phyloP scores from a whole-genome alignment of 768 basidiomycete species.

The Tulasnella sp. region DNA sequence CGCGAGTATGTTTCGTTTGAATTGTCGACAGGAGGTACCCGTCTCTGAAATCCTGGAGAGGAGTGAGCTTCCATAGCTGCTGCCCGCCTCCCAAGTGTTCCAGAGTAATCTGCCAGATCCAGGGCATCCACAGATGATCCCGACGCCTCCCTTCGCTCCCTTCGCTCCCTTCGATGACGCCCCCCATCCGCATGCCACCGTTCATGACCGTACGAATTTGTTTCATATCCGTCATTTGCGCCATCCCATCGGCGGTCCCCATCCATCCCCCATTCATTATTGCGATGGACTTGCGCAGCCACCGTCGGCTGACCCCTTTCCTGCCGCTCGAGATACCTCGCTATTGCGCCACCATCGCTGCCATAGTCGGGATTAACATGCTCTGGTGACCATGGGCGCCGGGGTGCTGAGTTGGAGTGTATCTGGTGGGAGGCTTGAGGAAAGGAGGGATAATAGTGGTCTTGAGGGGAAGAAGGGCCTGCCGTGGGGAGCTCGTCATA shows the following conservation, averaged over 20 bases:
- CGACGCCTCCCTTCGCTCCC: constrained; percentile 43
- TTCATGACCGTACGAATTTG: not conserved
- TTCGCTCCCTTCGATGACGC: constrained; percentile 6
- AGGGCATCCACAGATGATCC: constrained; percentile 63
- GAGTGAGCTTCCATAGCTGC: not conserved
- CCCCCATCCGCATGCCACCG: not conserved
- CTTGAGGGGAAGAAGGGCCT: not conserved
- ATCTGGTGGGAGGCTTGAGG: not conserved
- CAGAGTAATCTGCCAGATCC: constrained; percentile 64
- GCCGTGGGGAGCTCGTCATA: not conserved
- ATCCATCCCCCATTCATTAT: not conserved
- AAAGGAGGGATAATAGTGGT: not conserved
- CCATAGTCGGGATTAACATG: not conserved
- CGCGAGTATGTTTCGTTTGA: constrained; percentile 5
- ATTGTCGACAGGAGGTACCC: constrained; percentile 7
- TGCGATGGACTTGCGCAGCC: not conserved
- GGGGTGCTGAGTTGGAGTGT: not conserved
- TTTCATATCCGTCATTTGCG: not conserved
- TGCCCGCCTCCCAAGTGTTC: constrained; percentile 36
- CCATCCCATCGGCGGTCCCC: not conserved
- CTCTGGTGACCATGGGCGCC: constrained; percentile 3
- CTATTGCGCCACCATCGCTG: constrained; percentile 14
- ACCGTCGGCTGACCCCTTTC: constrained; percentile 15
- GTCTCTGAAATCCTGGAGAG: not conserved
- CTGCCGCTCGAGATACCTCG: constrained; percentile 11